Evolutionary conservation across 345 rosid species (phyloP).

Genomic region (Isatis tinctoria): DNA sequence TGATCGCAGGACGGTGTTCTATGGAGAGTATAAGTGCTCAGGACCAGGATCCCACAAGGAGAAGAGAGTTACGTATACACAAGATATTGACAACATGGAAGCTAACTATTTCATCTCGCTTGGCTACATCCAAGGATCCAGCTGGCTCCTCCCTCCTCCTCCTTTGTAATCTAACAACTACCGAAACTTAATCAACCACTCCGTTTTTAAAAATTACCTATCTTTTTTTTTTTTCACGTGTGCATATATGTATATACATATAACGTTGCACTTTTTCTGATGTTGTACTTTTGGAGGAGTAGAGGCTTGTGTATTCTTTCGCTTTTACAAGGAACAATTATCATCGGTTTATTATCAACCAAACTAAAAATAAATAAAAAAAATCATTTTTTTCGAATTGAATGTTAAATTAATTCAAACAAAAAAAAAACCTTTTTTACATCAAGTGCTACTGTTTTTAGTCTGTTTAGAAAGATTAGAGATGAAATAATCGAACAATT

Average conservation of each 20-base stretch:
- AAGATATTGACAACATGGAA: slow-evolving; percentile 31
- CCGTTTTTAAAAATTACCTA: background rate
- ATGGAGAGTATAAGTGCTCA: too few relatives aligned
- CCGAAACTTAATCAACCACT: background rate
- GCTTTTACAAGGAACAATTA: background rate
- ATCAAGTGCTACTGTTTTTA: too few relatives aligned
- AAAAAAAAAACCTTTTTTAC: too few relatives aligned
- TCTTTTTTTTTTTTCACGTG: background rate
- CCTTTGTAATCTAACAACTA: background rate
- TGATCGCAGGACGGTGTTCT: too few relatives aligned
- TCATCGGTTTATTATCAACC: too few relatives aligned
- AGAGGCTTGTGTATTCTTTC: slow-evolving; percentile 7
- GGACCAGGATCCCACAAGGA: too few relatives aligned
- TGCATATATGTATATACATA: background rate
- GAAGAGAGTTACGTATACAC: slow-evolving; percentile 34
- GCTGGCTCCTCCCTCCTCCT: slow-evolving; percentile 73
- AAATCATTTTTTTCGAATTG: too few relatives aligned
- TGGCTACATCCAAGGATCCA: slow-evolving; percentile 42
- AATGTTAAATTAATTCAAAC: too few relatives aligned
- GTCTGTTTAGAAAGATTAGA: too few relatives aligned
- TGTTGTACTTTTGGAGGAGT: background rate
- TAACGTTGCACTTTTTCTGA: background rate
- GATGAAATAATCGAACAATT: too few relatives aligned
- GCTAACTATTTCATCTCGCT: slow-evolving; percentile 37
- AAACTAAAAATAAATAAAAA: too few relatives aligned